These are phyloP conservation scores for Trichoderma gracile DNA, from an alignment of 2,329 filamentous ascomycete genomes.

Conservation along the genomic window DNA sequence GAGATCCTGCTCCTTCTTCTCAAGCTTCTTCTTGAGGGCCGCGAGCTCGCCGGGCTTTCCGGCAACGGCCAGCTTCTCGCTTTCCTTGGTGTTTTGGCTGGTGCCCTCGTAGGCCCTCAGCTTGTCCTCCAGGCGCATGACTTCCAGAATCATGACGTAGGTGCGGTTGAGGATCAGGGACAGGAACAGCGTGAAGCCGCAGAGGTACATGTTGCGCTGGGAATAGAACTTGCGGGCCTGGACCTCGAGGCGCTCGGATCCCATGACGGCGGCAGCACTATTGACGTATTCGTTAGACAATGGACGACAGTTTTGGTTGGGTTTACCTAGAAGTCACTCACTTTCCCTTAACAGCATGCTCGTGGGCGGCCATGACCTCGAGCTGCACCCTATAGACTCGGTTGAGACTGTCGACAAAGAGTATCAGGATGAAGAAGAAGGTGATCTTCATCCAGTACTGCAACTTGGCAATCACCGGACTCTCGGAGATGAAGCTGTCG, in stretches of 20 bases:
- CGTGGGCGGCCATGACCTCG: constrained; percentile 73
- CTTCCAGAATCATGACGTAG: constrained; percentile 94
- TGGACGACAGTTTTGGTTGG: not conserved
- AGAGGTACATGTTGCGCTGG: constrained; percentile 99
- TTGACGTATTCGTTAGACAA: constrained; percentile 29
- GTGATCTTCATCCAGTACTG: constrained; percentile 99
- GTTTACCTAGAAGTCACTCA: constrained; percentile 41
- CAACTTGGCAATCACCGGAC: constrained; percentile 78
- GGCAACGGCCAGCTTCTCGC: constrained; percentile 68
- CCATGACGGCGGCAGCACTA: constrained; percentile 67
- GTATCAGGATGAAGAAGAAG: constrained; percentile 97
- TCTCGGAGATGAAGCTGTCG: constrained; percentile 86
- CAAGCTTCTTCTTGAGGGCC: constrained; percentile 68
- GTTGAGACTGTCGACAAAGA: constrained; percentile 95
- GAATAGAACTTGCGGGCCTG: constrained; percentile 99
- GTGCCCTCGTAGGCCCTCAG: constrained; percentile 73
- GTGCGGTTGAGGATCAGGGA: constrained; percentile 98
- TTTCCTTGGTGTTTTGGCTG: constrained; percentile 61
- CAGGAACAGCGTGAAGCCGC: constrained; percentile 98
- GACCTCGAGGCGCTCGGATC: constrained; percentile 94
- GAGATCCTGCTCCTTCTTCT: constrained; percentile 79
- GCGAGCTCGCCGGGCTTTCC: constrained; percentile 76
- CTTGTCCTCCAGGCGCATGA: constrained; percentile 88
- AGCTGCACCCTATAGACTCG: constrained; percentile 96
- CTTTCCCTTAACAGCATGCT: constrained; percentile 50